Conservation (phyloP, 2,329 filamentous ascomycete species). For the Colletotrichum acutatum region DNA sequence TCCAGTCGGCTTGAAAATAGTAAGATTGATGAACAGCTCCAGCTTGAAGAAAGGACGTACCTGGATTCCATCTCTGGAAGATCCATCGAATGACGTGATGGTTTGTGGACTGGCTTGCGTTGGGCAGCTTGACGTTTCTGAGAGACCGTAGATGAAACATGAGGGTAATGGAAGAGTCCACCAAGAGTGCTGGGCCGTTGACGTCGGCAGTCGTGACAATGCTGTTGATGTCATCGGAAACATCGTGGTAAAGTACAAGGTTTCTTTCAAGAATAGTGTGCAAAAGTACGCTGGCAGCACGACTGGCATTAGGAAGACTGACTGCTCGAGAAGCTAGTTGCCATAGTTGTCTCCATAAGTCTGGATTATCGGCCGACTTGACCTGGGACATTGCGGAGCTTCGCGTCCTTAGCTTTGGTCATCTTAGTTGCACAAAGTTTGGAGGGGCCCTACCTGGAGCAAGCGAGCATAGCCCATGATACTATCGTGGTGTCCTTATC, state of each 20-base stretch:
- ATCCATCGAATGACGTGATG: conserved; percentile 85
- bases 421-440: background rate
- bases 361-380: conserved; percentile 48
- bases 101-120: conserved; percentile 73
- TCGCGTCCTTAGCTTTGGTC: conserved; percentile 36
- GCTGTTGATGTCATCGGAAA: conserved; percentile 76
- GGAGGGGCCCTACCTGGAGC: conserved; percentile 71
- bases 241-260: conserved; percentile 73
- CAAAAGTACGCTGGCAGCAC: conserved; percentile 81
- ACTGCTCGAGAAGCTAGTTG: conserved; percentile 77
- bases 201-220: conserved; percentile 83
- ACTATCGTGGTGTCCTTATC: conserved; percentile 76
- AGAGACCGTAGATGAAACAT: conserved; percentile 77
- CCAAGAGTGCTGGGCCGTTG: conserved; percentile 80
- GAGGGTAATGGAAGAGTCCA: conserved; percentile 81
- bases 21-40: background rate
- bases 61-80: conserved; percentile 83
- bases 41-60: conserved; percentile 58
- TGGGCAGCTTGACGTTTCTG: conserved; percentile 75
- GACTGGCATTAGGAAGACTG: conserved; percentile 75
- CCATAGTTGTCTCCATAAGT: conserved; percentile 78
- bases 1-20: conserved; percentile 67
- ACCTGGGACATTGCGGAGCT: conserved; percentile 45
- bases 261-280: conserved; percentile 72
- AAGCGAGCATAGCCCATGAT: conserved; percentile 88